Percentiles rank a stretch among this genome's conserved stretches.
phyloP scores from a whole-genome alignment of 2,329 filamentous ascomycete species.

The Herpotrichia juniperi region DNA sequence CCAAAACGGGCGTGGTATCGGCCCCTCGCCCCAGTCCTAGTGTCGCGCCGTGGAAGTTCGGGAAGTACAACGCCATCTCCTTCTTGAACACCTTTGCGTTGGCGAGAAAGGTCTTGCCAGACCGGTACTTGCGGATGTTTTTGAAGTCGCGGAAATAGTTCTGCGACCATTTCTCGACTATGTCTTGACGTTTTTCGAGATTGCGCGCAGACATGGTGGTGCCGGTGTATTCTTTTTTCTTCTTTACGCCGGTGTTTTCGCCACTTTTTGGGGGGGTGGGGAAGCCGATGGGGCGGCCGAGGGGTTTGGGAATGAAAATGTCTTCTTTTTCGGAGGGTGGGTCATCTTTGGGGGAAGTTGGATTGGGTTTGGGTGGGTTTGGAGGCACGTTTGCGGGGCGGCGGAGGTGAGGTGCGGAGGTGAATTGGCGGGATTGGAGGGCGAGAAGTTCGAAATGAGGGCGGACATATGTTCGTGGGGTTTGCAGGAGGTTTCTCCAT shows the following conservation, averaged over 20 bases:
- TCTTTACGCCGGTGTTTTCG: constrained; percentile 81
- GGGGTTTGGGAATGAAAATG: constrained; percentile 57
- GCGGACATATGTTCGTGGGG: constrained; percentile 20
- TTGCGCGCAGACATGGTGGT: constrained; percentile 57
- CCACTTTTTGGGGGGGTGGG: constrained; percentile 73
- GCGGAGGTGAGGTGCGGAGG: constrained; percentile 27
- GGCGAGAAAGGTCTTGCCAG: constrained; percentile 90
- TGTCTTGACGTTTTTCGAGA: constrained; percentile 72
- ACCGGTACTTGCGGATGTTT: constrained; percentile 74
- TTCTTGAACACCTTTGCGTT: constrained; percentile 83
- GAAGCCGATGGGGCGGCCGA: constrained; percentile 82
- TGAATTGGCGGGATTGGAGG: constrained; percentile 27
- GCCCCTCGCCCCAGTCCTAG: constrained; percentile 55
- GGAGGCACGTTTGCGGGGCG: constrained; percentile 14
- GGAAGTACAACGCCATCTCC: constrained; percentile 87
- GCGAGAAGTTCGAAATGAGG: constrained; percentile 22
- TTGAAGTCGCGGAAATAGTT: constrained; percentile 97
- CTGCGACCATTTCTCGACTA: constrained; percentile 78
- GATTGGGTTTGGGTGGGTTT: constrained; percentile 6
- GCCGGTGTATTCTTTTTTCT: constrained; percentile 40
- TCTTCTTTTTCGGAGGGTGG: constrained; percentile 23
- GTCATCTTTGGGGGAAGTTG: constrained; percentile 22
- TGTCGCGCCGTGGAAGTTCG: constrained; percentile 84
- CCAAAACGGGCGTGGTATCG: constrained; percentile 78
- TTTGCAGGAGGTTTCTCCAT: constrained; percentile 17